Conservation (phyloP, 768 basidiomycete genomes). For the Naganishia antarctica region DNA sequence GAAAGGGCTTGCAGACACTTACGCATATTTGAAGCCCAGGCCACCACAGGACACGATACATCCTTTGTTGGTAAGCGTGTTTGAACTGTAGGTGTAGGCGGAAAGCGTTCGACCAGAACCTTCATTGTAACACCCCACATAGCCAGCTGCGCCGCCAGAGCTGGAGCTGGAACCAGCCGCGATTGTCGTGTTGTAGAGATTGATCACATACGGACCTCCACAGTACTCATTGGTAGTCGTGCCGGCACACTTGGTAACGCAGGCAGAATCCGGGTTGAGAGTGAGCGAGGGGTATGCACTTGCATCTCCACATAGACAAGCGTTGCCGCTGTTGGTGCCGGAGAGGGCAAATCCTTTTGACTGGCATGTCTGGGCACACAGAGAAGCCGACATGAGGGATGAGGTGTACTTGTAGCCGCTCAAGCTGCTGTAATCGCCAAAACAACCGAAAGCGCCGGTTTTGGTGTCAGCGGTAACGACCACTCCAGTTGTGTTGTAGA, state of each 20-base stretch:
- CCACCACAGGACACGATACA: constrained; percentile 10
- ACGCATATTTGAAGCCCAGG: constrained; percentile 20
- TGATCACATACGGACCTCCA: constrained; percentile 31
- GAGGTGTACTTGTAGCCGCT: constrained; percentile 26
- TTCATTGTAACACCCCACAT: constrained; percentile 21
- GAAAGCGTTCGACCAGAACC: background rate
- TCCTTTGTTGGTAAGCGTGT: constrained; percentile 15
- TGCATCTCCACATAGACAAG: constrained; percentile 39
- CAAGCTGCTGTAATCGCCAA: constrained; percentile 11
- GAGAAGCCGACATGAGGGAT: constrained; percentile 30
- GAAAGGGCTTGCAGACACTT: background rate
- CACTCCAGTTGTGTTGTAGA: constrained; percentile 33
- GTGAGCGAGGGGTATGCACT: constrained; percentile 13
- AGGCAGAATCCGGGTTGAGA: constrained; percentile 31
- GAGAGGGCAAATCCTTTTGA: constrained; percentile 35
- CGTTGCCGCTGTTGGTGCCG: constrained; percentile 33
- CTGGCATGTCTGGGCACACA: constrained; percentile 31
- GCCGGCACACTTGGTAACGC: constrained; percentile 33
- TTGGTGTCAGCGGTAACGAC: constrained; percentile 24
- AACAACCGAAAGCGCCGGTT: constrained; percentile 14
- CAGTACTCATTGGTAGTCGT: constrained; percentile 27
- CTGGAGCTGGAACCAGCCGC: background rate
- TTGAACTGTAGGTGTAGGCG: constrained; percentile 7
- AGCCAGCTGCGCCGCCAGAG: background rate
- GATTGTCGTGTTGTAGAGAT: constrained; percentile 18